These are phyloP conservation scores for Penicillium samsonianum DNA, from an alignment of 495 filamentous ascomycete genomes.

Conservation along the genomic window DNA sequence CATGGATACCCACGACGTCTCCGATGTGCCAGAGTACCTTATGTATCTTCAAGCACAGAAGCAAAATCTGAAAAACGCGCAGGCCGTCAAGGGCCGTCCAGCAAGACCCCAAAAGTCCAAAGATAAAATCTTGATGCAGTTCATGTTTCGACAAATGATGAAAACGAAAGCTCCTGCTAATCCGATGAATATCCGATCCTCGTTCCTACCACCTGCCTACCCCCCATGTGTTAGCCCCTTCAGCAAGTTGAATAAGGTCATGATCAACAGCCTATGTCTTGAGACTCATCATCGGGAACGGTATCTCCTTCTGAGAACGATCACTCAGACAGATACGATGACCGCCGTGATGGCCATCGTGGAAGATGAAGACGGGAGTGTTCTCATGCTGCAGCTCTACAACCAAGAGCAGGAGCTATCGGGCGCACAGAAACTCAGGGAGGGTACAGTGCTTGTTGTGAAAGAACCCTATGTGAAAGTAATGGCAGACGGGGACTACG, in stretches of 20 bases:
- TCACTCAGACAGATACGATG: slow-evolving; percentile 41
- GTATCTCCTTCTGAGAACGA: slow-evolving; percentile 44
- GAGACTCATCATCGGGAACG: slow-evolving; percentile 54
- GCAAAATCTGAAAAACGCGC: slow-evolving; percentile 18
- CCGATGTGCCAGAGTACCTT: slow-evolving; percentile 15
- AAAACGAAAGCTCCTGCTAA: background rate
- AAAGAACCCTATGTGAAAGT: slow-evolving; percentile 57
- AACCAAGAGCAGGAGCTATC: slow-evolving; percentile 35
- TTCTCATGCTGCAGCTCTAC: slow-evolving; percentile 49
- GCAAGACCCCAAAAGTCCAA: slow-evolving; percentile 21
- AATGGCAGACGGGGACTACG: slow-evolving; percentile 38
- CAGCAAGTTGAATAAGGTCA: slow-evolving; percentile 21
- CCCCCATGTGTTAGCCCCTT: slow-evolving; percentile 20
- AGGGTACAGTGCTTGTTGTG: slow-evolving; percentile 40
- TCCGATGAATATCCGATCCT: slow-evolving; percentile 11
- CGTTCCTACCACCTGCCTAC: slow-evolving; percentile 31
- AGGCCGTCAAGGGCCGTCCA: slow-evolving; percentile 19
- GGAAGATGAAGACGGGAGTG: slow-evolving; percentile 52
- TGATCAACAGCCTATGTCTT: slow-evolving; percentile 39
- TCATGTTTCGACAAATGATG: slow-evolving; percentile 20
- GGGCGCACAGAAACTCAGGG: slow-evolving; percentile 27
- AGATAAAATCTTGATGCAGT: slow-evolving; percentile 25
- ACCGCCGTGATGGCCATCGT: slow-evolving; percentile 48
- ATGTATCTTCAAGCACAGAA: slow-evolving; percentile 17
- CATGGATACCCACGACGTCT: slow-evolving; percentile 35